These are phyloP conservation scores for Phytopythium mirpurense DNA, from an alignment of 352 stramenopile species.

Conservation along the genomic window DNA sequence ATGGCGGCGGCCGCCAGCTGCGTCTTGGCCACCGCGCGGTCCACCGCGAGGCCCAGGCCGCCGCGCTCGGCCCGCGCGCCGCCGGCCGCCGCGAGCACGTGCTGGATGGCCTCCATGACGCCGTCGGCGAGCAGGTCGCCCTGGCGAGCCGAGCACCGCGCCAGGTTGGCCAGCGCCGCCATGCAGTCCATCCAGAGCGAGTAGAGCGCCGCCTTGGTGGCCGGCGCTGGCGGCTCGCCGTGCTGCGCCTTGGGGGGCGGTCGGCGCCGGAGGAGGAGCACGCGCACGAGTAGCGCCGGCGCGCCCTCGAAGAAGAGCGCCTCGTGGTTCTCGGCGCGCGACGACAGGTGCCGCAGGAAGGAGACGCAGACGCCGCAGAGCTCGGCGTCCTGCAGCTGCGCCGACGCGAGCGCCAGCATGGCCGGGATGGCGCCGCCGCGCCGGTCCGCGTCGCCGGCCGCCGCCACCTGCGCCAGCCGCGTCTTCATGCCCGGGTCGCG, in stretches of 20 bases:
- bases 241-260: slow-evolving; percentile 26
- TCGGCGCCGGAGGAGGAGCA: slow-evolving; percentile 13
- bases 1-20: slow-evolving; percentile 53
- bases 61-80: slow-evolving; percentile 22
- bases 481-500: slow-evolving; percentile 71
- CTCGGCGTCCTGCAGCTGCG: slow-evolving; percentile 47
- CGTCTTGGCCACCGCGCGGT: slow-evolving; percentile 40
- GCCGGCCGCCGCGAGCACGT: slow-evolving; percentile 42
- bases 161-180: slow-evolving; percentile 53
- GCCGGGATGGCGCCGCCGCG: slow-evolving; percentile 49
- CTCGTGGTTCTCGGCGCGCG: slow-evolving; percentile 50
- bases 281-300: slow-evolving; percentile 30
- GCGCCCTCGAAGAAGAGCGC: slow-evolving; percentile 66
- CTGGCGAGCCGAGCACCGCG: slow-evolving; percentile 30
- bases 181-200: slow-evolving; percentile 46
- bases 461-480: slow-evolving; percentile 43
- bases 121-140: slow-evolving; percentile 48
- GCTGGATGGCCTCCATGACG: slow-evolving; percentile 56
- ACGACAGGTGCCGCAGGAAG: slow-evolving; percentile 73
- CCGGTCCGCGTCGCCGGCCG: slow-evolving; percentile 14
- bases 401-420: slow-evolving; percentile 62
- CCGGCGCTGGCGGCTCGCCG: too few relatives aligned
- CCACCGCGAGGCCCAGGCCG: slow-evolving; percentile 12
- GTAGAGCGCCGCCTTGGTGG: slow-evolving; percentile 34
- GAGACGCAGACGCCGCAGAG: slow-evolving; percentile 62